phyloP scores from a whole-genome alignment of 306 rosid genomes.

The Prunus dulcis region DNA sequence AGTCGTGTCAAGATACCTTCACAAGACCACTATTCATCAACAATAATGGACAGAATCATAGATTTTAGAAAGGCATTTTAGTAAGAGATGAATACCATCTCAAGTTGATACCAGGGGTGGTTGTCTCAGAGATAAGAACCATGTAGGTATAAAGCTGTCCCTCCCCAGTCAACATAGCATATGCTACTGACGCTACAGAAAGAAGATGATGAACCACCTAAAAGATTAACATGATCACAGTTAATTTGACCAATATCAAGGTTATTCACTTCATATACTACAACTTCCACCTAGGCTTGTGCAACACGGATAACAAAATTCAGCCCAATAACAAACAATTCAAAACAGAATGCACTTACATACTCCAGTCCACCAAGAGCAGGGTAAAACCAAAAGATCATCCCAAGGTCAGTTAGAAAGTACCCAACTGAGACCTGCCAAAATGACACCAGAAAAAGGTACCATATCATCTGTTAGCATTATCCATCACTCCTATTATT shows the following conservation, averaged over 20 bases:
- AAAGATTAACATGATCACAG: conserved; percentile 32
- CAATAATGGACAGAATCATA: not conserved
- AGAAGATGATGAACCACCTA: conserved; percentile 92
- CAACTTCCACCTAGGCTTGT: conserved; percentile 5
- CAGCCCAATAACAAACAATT: conserved; percentile 6
- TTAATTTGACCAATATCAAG: conserved; percentile 16
- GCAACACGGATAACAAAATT: not conserved
- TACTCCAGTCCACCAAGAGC: conserved; percentile 93
- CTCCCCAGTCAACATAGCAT: conserved; percentile 85
- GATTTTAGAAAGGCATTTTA: not conserved
- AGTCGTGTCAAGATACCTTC: conserved; percentile 92
- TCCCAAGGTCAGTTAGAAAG: conserved; percentile 81
- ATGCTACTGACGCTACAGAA: conserved; percentile 69
- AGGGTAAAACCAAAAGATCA: conserved; percentile 89
- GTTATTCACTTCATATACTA: not conserved
- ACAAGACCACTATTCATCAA: conserved; percentile 29
- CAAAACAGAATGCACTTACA: conserved; percentile 60
- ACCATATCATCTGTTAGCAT: not conserved
- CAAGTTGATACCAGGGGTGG: conserved; percentile 95
- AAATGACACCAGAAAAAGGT: conserved; percentile 7
- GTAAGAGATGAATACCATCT: conserved; percentile 62
- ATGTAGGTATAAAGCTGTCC: conserved; percentile 87
- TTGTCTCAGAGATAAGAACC: conserved; percentile 94
- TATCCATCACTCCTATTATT: not conserved
- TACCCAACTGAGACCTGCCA: conserved; percentile 89